Evolutionary conservation across 1,284 basidiomycete species (phyloP).

Genomic region (Coniferiporia weirii): DNA sequence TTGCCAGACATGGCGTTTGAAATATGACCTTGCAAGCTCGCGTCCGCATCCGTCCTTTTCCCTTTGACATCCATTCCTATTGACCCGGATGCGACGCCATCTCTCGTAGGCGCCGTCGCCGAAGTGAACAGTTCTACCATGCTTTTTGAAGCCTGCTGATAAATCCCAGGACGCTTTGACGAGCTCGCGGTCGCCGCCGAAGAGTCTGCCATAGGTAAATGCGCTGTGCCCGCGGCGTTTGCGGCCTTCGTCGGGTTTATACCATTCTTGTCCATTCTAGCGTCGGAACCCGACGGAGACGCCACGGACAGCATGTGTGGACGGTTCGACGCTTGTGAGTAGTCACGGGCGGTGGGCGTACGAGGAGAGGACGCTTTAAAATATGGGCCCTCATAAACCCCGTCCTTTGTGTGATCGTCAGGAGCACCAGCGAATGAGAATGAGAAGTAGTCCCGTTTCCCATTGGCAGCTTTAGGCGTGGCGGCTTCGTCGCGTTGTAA

Average conservation of each 20-base stretch:
- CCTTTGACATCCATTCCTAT: constrained; percentile 4
- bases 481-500: not conserved
- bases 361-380: not conserved
- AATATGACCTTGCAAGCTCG: not conserved
- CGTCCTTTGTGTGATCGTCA: not conserved
- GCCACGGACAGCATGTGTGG: not conserved
- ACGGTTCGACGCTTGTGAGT: not conserved
- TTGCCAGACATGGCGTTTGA: not conserved
- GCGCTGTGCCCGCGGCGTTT: not conserved
- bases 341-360: constrained; percentile 3
- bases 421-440: not conserved
- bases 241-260: not conserved
- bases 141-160: constrained; percentile 57
- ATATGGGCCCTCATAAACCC: not conserved
- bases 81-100: constrained; percentile 13
- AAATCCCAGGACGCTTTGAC: constrained; percentile 41
- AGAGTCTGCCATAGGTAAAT: not conserved
- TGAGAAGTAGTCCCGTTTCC: constrained; percentile 4
- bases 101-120: constrained; percentile 19
- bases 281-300: not conserved
- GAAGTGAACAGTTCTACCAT: constrained; percentile 45
- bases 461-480: constrained; percentile 8
- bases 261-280: not conserved
- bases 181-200: no score
- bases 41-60: constrained; percentile 1